Evolutionary conservation across 2,329 filamentous ascomycete species (phyloP).

Genomic region (Aspergillus ustus): DNA sequence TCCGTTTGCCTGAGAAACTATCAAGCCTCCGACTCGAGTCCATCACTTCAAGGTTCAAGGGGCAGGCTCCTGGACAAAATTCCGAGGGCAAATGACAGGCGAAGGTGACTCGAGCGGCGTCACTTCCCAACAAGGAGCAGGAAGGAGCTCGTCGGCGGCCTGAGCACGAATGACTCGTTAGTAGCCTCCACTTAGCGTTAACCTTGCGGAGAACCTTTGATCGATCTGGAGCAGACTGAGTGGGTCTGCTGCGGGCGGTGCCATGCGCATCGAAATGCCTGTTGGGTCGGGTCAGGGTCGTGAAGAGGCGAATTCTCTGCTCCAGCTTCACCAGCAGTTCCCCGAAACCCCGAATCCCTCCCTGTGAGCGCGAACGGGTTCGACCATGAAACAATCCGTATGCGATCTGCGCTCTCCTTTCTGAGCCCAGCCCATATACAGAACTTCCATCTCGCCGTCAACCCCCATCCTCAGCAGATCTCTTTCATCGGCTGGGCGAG

Average conservation of each 20-base stretch:
- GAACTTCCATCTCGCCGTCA: neutral
- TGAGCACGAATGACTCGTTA: neutral
- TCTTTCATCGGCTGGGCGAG: neutral
- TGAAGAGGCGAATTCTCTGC: neutral
- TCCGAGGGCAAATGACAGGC: neutral
- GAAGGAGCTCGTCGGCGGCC: neutral
- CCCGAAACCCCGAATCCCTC: neutral
- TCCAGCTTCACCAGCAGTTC: neutral
- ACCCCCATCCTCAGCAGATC: neutral
- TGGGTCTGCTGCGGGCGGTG: neutral
- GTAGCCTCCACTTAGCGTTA: neutral
- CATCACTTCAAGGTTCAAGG: neutral
- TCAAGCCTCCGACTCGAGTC: too few species aligned
- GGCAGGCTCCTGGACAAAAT: neutral
- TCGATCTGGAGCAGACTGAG: neutral
- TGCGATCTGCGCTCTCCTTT: neutral
- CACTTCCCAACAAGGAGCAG: neutral
- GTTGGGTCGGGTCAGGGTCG: neutral
- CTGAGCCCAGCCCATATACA: neutral
- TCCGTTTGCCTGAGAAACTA: too few species aligned
- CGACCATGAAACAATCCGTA: neutral
- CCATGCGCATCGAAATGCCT: neutral
- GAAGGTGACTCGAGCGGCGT: neutral
- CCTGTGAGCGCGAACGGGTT: neutral
- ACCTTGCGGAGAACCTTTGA: slow-evolving; percentile 1